Conservation (phyloP, 108 stramenopile genomes). For the Poteriospumella lacustris region DNA sequence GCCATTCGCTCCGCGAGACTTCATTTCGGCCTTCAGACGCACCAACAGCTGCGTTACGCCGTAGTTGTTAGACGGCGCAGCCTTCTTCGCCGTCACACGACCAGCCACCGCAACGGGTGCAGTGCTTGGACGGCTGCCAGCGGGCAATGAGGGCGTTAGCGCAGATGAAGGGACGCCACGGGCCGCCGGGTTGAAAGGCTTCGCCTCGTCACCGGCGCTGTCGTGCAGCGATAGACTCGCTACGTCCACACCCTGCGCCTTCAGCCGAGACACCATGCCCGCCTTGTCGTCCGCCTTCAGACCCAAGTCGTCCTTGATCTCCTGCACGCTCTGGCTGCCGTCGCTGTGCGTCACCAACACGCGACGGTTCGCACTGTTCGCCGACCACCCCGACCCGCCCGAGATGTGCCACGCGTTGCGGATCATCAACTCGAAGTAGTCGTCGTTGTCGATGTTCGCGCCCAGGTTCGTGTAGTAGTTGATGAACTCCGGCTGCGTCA, state of each 20-base stretch:
- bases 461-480: conserved; percentile 45
- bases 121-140: neutral
- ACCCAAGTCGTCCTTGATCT: conserved; percentile 44
- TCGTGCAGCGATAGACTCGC: neutral
- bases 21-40: neutral
- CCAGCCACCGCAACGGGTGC: neutral
- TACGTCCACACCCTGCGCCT: conserved; percentile 26
- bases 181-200: neutral
- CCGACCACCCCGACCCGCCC: conserved; percentile 35
- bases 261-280: conserved; percentile 29
- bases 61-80: neutral
- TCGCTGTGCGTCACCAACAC: conserved; percentile 41
- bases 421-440: conserved; percentile 49
- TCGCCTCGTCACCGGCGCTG: neutral
- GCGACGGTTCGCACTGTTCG: conserved; percentile 37
- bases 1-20: conserved; percentile 10
- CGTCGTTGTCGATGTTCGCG: conserved; percentile 41
- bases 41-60: neutral
- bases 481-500: conserved; percentile 39
- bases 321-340: conserved; percentile 37
- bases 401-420: conserved; percentile 50
- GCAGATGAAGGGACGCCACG: neutral
- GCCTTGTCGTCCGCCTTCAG: conserved; percentile 17
- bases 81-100: neutral
- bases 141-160: neutral